phyloP scores from a whole-genome alignment of 441 rosid genomes.

The Gossypium davidsonii region DNA sequence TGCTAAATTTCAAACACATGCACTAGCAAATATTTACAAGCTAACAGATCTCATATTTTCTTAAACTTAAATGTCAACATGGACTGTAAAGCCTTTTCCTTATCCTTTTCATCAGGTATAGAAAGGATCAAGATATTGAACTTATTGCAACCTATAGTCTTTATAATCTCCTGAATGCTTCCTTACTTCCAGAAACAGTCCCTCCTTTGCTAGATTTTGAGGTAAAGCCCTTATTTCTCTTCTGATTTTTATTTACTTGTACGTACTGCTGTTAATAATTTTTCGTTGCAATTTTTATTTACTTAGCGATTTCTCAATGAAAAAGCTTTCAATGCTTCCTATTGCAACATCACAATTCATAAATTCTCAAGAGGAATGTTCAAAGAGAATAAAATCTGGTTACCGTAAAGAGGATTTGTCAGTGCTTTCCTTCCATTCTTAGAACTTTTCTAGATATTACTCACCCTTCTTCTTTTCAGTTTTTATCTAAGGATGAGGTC shows the following conservation, averaged over 20 bases:
- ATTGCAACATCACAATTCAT: background rate
- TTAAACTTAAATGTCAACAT: constrained; percentile 2
- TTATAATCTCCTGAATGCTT: constrained; percentile 66
- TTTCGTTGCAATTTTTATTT: background rate
- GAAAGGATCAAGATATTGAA: constrained; percentile 73
- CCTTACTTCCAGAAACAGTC: constrained; percentile 79
- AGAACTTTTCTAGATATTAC: background rate
- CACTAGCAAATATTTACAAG: background rate
- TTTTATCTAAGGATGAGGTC: background rate
- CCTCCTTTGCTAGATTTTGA: constrained; percentile 98
- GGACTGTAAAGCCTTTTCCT: constrained; percentile 12
- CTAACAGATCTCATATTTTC: background rate
- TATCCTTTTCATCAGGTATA: constrained; percentile 47
- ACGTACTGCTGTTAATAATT: background rate
- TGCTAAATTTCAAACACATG: background rate
- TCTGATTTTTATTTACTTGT: background rate
- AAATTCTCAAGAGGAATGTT: background rate
- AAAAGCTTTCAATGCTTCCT: background rate
- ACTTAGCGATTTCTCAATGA: background rate
- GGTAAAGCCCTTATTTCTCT: constrained; percentile 33
- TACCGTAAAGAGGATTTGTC: background rate
- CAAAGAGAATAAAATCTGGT: background rate
- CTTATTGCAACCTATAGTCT: constrained; percentile 86
- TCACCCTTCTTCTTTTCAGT: background rate
- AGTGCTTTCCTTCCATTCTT: background rate